A percentile compares a stretch with the other conserved stretches of the same genome.
Evolutionary conservation across 2,329 filamentous ascomycete genomes (phyloP).

Genomic region (Setomelanomma holmii): DNA sequence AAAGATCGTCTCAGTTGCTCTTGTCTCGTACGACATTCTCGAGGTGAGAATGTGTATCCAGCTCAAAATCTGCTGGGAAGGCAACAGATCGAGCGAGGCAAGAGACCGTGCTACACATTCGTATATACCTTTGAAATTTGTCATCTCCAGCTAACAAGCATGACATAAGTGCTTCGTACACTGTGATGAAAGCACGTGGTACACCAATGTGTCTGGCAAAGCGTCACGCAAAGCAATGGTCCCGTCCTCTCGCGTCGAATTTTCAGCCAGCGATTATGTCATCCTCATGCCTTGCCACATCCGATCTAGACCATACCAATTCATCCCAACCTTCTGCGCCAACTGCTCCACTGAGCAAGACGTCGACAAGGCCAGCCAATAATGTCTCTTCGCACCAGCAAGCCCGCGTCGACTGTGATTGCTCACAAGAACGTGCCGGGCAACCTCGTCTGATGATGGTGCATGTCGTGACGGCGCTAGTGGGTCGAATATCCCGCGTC

Average conservation of each 20-base stretch:
- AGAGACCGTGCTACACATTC: constrained; percentile 32
- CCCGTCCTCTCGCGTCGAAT: constrained; percentile 4
- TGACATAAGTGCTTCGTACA: neutral
- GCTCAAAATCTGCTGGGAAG: constrained; percentile 46
- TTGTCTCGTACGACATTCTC: constrained; percentile 45
- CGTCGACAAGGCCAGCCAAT: neutral
- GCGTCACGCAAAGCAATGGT: too few species aligned
- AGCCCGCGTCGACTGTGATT: neutral
- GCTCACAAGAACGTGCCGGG: neutral
- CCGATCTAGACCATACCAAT: neutral
- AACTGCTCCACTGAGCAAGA: neutral
- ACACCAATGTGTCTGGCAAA: too few species aligned
- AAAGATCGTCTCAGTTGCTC: constrained; percentile 49
- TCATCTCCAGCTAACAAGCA: neutral
- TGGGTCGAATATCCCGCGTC: constrained; percentile 20
- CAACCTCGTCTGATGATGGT: neutral
- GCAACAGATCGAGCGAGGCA: constrained; percentile 49
- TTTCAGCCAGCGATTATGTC: constrained; percentile 3
- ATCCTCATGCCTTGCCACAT: neutral
- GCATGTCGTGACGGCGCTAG: constrained; percentile 20
- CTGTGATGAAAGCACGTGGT: neutral
- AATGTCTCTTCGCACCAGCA: neutral
- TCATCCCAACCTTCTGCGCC: neutral
- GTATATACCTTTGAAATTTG: too few species aligned
- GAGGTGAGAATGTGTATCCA: constrained; percentile 38